A percentile compares a stretch with the other conserved stretches of the same genome.
These are phyloP conservation scores for Fulvia fulva DNA, from an alignment of 2,329 filamentous ascomycete species.

Conservation along the genomic window DNA sequence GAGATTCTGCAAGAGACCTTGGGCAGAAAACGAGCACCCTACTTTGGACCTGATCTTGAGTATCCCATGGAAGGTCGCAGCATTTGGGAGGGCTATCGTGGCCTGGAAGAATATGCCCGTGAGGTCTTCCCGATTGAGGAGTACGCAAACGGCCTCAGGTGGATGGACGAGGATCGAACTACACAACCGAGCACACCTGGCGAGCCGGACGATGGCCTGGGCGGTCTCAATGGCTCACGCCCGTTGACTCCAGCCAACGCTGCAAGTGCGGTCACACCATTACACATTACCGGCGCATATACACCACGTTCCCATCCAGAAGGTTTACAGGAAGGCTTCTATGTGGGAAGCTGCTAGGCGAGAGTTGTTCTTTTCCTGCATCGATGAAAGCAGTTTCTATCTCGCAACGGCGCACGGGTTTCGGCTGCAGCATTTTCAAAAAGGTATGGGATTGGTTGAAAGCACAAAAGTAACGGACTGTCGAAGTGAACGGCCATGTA, in stretches of 20 bases:
- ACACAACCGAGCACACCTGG: slow-evolving; percentile 17
- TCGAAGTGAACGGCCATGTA: background rate
- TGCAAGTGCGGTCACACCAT: slow-evolving; percentile 13
- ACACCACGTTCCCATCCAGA: slow-evolving; percentile 32
- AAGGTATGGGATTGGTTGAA: background rate
- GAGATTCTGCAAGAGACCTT: slow-evolving; percentile 60
- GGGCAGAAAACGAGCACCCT: slow-evolving; percentile 56
- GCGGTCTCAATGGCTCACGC: slow-evolving; percentile 11
- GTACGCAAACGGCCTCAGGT: slow-evolving; percentile 85
- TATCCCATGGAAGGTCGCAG: slow-evolving; percentile 68
- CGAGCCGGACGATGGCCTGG: slow-evolving; percentile 15
- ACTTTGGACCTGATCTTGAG: slow-evolving; percentile 60
- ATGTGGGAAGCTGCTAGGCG: slow-evolving; percentile 29
- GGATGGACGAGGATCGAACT: slow-evolving; percentile 64
- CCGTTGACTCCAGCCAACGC: slow-evolving; percentile 27
- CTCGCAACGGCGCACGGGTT: background rate
- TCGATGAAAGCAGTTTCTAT: background rate
- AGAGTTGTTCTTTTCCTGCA: background rate
- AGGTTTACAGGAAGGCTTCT: slow-evolving; percentile 27
- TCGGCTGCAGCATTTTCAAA: background rate
- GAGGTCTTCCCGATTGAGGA: slow-evolving; percentile 95
- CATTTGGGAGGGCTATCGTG: slow-evolving; percentile 87
- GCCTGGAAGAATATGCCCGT: slow-evolving; percentile 88
- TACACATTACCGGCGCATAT: slow-evolving; percentile 32
- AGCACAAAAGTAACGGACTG: background rate